These are phyloP conservation scores for Viridothelium virens DNA, from an alignment of 495 filamentous ascomycete species.

Conservation along the genomic window DNA sequence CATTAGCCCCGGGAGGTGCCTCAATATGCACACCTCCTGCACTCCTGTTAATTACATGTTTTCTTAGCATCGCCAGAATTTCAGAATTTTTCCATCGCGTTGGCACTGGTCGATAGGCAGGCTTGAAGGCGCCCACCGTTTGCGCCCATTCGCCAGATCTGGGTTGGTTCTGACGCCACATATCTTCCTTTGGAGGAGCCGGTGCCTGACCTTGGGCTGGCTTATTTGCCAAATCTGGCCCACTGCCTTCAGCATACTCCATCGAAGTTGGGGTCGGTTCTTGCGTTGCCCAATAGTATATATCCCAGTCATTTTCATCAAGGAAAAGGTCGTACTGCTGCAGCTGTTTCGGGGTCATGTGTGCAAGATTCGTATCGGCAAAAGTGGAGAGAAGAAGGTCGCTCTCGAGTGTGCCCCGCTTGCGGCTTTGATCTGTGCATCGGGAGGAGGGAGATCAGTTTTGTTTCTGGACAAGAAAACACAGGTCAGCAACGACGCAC, in stretches of 20 bases:
- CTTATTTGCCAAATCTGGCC: slow-evolving; percentile 26
- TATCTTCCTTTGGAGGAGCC: slow-evolving; percentile 26
- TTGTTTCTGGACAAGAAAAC: neutral
- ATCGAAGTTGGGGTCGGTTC: slow-evolving; percentile 49
- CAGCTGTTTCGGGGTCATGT: slow-evolving; percentile 67
- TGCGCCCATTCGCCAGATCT: slow-evolving; percentile 83
- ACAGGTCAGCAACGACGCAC: slow-evolving; percentile 46
- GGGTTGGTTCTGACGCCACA: slow-evolving; percentile 28
- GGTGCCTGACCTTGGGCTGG: slow-evolving; percentile 34
- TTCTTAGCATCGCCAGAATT: slow-evolving; percentile 64
- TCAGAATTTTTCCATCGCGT: slow-evolving; percentile 73
- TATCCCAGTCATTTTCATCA: slow-evolving; percentile 99
- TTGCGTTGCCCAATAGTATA: slow-evolving; percentile 99
- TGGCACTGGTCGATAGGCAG: slow-evolving; percentile 86
- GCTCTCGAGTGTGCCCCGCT: slow-evolving; percentile 89
- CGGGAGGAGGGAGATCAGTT: slow-evolving; percentile 2
- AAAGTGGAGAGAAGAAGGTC: slow-evolving; percentile 96
- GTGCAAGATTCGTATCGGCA: slow-evolving; percentile 64
- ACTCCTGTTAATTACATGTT: slow-evolving; percentile 57
- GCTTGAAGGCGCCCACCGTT: slow-evolving; percentile 88
- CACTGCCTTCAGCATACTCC: slow-evolving; percentile 35
- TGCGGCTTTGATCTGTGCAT: slow-evolving; percentile 79
- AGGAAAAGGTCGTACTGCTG: slow-evolving; percentile 85
- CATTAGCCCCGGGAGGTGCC: slow-evolving; percentile 21
- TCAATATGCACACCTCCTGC: slow-evolving; percentile 29